Conservation (phyloP, 768 basidiomycete species). For the Lentinula boryana region DNA sequence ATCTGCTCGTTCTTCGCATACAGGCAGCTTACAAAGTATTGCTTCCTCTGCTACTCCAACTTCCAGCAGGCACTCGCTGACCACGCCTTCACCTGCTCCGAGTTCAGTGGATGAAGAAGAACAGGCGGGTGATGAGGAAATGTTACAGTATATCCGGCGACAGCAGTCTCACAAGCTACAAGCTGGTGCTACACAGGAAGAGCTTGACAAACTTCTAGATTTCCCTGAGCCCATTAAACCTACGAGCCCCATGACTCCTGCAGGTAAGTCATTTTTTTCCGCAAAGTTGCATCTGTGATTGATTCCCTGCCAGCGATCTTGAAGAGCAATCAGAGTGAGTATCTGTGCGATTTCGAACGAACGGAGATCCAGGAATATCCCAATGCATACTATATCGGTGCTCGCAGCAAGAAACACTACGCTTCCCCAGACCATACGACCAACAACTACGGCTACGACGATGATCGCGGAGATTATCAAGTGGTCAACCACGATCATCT, state of each 20-base stretch:
- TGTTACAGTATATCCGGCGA: slow-evolving; percentile 88
- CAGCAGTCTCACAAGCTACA: slow-evolving; percentile 87
- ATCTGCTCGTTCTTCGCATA: slow-evolving; percentile 48
- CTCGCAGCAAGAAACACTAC: slow-evolving; percentile 75
- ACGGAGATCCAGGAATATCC: slow-evolving; percentile 89
- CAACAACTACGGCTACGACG: slow-evolving; percentile 95
- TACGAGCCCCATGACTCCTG: slow-evolving; percentile 54
- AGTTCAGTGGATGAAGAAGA: slow-evolving; percentile 82
- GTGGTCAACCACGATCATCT: slow-evolving; percentile 90
- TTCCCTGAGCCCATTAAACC: slow-evolving; percentile 91
- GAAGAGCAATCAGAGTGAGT: slow-evolving; percentile 57
- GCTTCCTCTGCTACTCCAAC: slow-evolving; percentile 57
- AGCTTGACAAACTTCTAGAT: slow-evolving; percentile 80
- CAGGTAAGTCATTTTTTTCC: slow-evolving; percentile 44
- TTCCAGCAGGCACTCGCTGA: slow-evolving; percentile 68
- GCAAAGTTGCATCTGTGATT: neutral
- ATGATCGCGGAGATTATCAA: slow-evolving; percentile 95
- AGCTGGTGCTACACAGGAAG: slow-evolving; percentile 76
- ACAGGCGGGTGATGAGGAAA: slow-evolving; percentile 89
- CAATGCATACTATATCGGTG: slow-evolving; percentile 77
- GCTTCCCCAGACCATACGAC: slow-evolving; percentile 65
- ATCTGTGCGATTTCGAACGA: slow-evolving; percentile 82
- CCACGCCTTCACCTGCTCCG: slow-evolving; percentile 80
- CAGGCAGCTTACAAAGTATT: slow-evolving; percentile 42
- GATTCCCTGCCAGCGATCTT: slow-evolving; percentile 45